Evolutionary conservation across 75 land plant genomes (phyloP), one percentile per base, ranked within the genome.

Genomic region (Cryptomeria japonica): DNA sequence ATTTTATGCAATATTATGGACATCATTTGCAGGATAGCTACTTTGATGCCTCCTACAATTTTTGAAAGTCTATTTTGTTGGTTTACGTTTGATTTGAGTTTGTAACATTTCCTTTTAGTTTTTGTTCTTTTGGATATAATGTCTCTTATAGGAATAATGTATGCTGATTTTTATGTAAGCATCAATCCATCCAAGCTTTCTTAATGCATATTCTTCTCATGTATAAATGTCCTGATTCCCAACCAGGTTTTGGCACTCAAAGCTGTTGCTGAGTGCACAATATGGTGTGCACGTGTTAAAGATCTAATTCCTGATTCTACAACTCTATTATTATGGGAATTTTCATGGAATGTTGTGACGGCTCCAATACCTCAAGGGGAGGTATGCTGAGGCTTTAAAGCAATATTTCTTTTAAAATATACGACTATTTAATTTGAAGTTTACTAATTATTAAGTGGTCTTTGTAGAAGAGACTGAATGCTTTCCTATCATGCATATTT

Each of bases 241-340:
- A 47, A 85, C 8, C 94, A 97, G 99, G 88, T 94, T 87, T 80
- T 90, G 28, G 92, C 97, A 28, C 86, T 96, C 73, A 94, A 87
- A 90, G 85, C 95, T 84, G 86, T 97, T 80, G 90, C 96, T 75
- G 87, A 79, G 82, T 46, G 93, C 83, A 83, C 85, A 42, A 90
- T 89, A n/a, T 96, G 93, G 93, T 95, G 87, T 90, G 85, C 87
- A 47, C 85, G 77, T 76, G 79, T 36, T 68, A 85, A 79, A 86
- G 22, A 82, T 83, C 86, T 22, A 75, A 56, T 91, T 44, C 83
- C 90, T 32, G 88, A 91, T 86, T 68, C 78, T 87, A 86, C 90
- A 22, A 80, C 88, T 39, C 76, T 75, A 8, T 94, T 93, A 86
- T 84, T 97, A 53, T 95, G 96, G 95, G 87, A 91, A 10, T 93